A percentile compares a stretch with the other conserved stretches of the same genome.
Evolutionary conservation across 1,139 yeast species (phyloP).

Genomic region (Geotrichum bryndzae): DNA sequence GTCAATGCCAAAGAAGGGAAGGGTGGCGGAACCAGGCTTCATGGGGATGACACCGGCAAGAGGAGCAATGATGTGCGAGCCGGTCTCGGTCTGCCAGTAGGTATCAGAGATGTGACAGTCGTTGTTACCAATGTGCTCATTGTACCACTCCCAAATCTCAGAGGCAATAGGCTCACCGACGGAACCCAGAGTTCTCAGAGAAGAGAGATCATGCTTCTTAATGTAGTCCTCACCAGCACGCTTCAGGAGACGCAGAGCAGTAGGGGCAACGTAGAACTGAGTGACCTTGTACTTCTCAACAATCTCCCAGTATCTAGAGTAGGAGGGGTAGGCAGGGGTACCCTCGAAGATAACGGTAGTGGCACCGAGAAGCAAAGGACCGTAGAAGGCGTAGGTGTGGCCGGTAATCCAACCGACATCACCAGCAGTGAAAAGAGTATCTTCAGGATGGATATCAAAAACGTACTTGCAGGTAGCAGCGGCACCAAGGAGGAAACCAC

Average conservation of each 20-base stretch:
- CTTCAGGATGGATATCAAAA: constrained; percentile 85
- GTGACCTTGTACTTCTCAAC: constrained; percentile 90
- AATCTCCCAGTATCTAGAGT: constrained; percentile 95
- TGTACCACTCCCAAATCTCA: constrained; percentile 98
- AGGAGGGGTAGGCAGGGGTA: constrained; percentile 96
- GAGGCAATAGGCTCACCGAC: constrained; percentile 99
- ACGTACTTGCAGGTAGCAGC: constrained; percentile 90
- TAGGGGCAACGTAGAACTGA: constrained; percentile 97
- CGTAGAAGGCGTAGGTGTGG: constrained; percentile 92
- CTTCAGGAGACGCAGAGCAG: constrained; percentile 90
- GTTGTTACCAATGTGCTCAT: constrained; percentile 82
- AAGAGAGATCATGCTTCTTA: constrained; percentile 82
- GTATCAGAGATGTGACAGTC: constrained; percentile 88
- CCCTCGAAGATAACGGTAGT: constrained; percentile 94
- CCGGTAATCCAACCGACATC: constrained; percentile 99
- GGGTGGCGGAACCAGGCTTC: constrained; percentile 95
- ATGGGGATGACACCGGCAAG: constrained; percentile 91
- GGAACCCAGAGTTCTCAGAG: constrained; percentile 90
- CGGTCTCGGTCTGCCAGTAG: constrained; percentile 98
- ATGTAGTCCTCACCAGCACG: constrained; percentile 90
- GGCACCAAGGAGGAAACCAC: constrained; percentile 90
- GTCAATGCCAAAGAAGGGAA: constrained; percentile 93
- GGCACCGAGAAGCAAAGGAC: constrained; percentile 84
- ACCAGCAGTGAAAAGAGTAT: constrained; percentile 91
- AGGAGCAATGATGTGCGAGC: constrained; percentile 93